Base-by-base conservation (phyloP, 352 stramenopile species). In the Globisporangium echinulatum region DNA sequence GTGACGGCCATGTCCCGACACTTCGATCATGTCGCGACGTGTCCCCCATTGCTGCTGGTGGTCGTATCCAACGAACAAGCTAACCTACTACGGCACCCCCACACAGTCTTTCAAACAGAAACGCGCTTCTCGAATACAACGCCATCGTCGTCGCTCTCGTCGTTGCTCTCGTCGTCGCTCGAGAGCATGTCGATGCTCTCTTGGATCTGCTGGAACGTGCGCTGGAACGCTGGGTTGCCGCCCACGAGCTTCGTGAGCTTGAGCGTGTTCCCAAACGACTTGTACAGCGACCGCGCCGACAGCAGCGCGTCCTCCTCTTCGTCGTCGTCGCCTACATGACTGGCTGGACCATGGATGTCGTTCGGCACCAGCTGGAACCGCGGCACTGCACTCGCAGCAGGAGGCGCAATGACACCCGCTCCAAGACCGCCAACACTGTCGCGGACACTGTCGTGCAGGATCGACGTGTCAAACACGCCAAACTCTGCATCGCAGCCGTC, bases 131-230 rank as follows among this genome's bases (percentile, higher is more conserved):
- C 5, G 9, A 37, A 33, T 33, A 33, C 25, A 33, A 13, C 13
- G 6, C 9, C 36, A 37, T 43, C 57, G 5, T 50, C 17, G 4
- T 66, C 61, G 33, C 70, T 68, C 50, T 76, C 76, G 52, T 58
- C 67, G 7, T 71, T 66, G 17, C 66, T 70, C 25, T 77, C 70
- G 37, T 83, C 75, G 48, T 75, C 73, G 19, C 77, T 87, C 49
- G 71, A 75, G 36, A 85, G 59, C 66, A 82, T 67, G 59, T 87
- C 66, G 52, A 89, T 74, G 50, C 70, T 75, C 47, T 78, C 69
- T 56, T 89, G 78, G 49, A 89, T 81, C 56, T 87, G 65, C 38
- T 70, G 73, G 19, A 89, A 80, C 15, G 69, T 81, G 37, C 72
- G 77, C 62, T 83, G 75, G 48, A 87, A 82, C 38, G 75, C 56